Evolutionary conservation across 495 filamentous ascomycete genomes (phyloP).

Genomic region (Hyaloscypha hepaticicola): DNA sequence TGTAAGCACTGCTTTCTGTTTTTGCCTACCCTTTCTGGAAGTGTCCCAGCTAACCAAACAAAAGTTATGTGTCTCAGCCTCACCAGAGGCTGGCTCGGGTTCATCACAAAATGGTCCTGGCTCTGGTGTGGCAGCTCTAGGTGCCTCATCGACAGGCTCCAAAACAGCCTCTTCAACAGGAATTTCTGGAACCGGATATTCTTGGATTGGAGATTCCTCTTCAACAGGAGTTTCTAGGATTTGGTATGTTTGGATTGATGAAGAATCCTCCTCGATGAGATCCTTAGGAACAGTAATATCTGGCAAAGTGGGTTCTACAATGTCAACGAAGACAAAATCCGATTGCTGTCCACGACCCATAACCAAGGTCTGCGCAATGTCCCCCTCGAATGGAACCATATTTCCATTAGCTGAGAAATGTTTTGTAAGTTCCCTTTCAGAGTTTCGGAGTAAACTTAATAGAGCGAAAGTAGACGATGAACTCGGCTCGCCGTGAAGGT

Average conservation of each 20-base stretch:
- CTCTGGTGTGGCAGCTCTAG: slow-evolving; percentile 1
- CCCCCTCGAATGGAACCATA: slow-evolving; percentile 11
- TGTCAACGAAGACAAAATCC: slow-evolving; percentile 5
- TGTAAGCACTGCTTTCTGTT: slow-evolving; percentile 1
- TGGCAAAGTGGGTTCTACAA: slow-evolving; percentile 12
- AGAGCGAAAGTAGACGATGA: neutral
- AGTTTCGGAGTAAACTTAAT: neutral
- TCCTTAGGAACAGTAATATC: slow-evolving; percentile 4
- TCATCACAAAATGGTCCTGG: slow-evolving; percentile 2
- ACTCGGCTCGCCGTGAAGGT: neutral
- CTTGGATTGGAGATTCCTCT: slow-evolving; percentile 2
- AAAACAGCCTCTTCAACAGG: slow-evolving; percentile 3
- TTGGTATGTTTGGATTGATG: neutral
- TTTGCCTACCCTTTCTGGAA: slow-evolving; percentile 10
- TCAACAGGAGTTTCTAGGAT: neutral
- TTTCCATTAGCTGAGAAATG: slow-evolving; percentile 4
- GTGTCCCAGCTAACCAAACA: neutral
- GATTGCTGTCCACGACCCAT: slow-evolving; percentile 5
- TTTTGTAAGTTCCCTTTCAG: slow-evolving; percentile 15
- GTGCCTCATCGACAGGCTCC: neutral
- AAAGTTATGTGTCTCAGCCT: slow-evolving; percentile 6
- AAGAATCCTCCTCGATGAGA: slow-evolving; percentile 1
- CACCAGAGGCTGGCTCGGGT: slow-evolving; percentile 1
- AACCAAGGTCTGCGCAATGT: slow-evolving; percentile 2
- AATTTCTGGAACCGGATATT: neutral